Base-by-base conservation (phyloP, 371 early-diverging fungal genomes). In the Capniomyces stellatus region DNA sequence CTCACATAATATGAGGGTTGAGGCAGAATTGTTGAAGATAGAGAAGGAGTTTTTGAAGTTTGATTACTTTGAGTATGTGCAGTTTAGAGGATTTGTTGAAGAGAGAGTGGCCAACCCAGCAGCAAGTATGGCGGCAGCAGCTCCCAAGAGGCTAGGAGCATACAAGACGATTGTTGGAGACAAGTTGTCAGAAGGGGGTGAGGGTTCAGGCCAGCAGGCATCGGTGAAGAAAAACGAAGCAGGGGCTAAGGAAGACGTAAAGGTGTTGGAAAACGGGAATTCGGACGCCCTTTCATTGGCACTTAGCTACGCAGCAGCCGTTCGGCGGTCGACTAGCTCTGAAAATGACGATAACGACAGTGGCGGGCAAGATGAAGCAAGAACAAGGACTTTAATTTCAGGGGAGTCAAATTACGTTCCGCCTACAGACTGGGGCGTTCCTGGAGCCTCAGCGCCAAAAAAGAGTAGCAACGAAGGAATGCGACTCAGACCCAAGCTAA, bases 61-160 rank as follows among this genome's bases (percentile, higher is more conserved):
- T 57, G 69, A 70, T 56, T 70, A 58, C 28, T 48, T 64, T 47
- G 66, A 70, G 60, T 70, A 67, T 42, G 66, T 67, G 43, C 53
- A 58, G 42, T 68, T 65, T 54, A 56, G 58, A 46, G 46, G 54
- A 2, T 65, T 57, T 35, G 51, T 66, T 10, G 66, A 63, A 21
- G 49, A 39, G 1, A 44, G 59, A 31, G 58, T 60, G 21, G 54
- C 55, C 8, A 63, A 63, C 27, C 54, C 57, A 31, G 46, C 66
- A 2, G 23, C 60, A 28, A 60, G 59, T 3, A 60, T 62, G 29
- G 64, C 60, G 2, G 52, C 57, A 4, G 56, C 56, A 19, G 56
- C 56, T 28, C 51, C 51, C 8, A 51, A 51, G 22, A 25, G 51
- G 4, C 6, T 51, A 13, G 51, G 51, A 18, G 51, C 51, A 4